Evolutionary conservation across 371 early-diverging fungal genomes (phyloP).

Genomic region (Phascolomyces articulosus): DNA sequence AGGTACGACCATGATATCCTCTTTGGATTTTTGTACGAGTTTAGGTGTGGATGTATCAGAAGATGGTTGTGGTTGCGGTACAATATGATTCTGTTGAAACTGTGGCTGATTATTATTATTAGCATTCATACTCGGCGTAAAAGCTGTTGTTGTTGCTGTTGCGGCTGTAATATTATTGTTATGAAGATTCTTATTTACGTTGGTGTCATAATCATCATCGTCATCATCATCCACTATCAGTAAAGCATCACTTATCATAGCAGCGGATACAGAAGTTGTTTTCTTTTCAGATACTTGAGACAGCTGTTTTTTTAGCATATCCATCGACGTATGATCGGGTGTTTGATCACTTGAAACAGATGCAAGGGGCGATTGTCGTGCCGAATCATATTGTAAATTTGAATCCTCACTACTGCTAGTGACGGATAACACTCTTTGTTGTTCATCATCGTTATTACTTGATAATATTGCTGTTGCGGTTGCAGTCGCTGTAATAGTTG

Average conservation of each 20-base stretch:
- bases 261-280: background rate
- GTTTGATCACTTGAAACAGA: slow-evolving; percentile 11
- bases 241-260: background rate
- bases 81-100: background rate
- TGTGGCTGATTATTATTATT: background rate
- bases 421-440: slow-evolving; percentile 4
- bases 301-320: background rate
- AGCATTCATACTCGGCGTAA: no score
- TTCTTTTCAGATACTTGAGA: background rate
- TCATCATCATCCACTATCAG: background rate
- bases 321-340: background rate
- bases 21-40: background rate
- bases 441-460: background rate
- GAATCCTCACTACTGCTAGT: slow-evolving; percentile 17
- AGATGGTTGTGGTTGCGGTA: background rate
- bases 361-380: slow-evolving; percentile 17
- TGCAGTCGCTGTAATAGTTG: background rate
- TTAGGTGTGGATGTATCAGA: slow-evolving; percentile 1
- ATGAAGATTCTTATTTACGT: background rate
- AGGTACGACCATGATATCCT: no score
- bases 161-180: background rate
- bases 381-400: slow-evolving; percentile 16
- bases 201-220: no score
- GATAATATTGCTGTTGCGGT: background rate
- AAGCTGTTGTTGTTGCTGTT: background rate